A percentile compares a stretch with the other conserved stretches of the same genome.
These are phyloP conservation scores for Fonsecaea monophora DNA, from an alignment of 2,329 filamentous ascomycete species.

Conservation along the genomic window DNA sequence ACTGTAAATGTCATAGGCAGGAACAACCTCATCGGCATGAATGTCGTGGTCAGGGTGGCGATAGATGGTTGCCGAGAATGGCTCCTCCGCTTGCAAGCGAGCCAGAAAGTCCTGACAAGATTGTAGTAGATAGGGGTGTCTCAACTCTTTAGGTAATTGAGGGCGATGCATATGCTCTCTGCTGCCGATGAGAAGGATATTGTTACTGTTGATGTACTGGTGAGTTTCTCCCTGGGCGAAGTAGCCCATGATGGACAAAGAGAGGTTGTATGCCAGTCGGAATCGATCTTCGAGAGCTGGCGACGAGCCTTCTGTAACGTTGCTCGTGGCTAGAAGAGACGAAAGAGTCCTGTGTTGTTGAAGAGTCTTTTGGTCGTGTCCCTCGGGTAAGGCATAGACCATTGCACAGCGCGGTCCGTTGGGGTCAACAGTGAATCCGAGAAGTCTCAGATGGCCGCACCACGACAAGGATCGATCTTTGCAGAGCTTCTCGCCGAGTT, in stretches of 20 bases:
- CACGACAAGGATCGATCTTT: constrained; percentile 35
- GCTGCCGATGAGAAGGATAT: constrained; percentile 62
- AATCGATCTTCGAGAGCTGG: constrained; percentile 66
- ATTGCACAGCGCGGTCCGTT: constrained; percentile 37
- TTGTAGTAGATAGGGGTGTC: constrained; percentile 37
- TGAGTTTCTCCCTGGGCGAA: constrained; percentile 64
- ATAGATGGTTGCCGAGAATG: constrained; percentile 63
- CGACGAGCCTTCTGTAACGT: constrained; percentile 47
- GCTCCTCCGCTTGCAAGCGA: constrained; percentile 42
- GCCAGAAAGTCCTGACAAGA: constrained; percentile 39
- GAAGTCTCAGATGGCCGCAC: constrained; percentile 48
- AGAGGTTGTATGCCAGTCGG: constrained; percentile 65
- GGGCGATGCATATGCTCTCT: constrained; percentile 39
- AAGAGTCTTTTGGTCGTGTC: constrained; percentile 34
- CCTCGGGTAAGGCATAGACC: constrained; percentile 39
- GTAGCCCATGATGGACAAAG: constrained; percentile 63
- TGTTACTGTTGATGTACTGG: constrained; percentile 70
- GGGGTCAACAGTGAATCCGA: constrained; percentile 45
- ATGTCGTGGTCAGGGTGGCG: constrained; percentile 59
- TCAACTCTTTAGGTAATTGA: constrained; percentile 45
- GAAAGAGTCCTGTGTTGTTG: constrained; percentile 38
- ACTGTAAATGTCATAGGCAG: constrained; percentile 65
- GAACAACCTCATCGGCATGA: constrained; percentile 34
- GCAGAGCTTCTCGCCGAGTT: constrained; percentile 36
- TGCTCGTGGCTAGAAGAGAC: constrained; percentile 37